These are phyloP conservation scores for Astrothelium macrocarpum DNA, from an alignment of 495 filamentous ascomycete genomes.

Conservation along the genomic window DNA sequence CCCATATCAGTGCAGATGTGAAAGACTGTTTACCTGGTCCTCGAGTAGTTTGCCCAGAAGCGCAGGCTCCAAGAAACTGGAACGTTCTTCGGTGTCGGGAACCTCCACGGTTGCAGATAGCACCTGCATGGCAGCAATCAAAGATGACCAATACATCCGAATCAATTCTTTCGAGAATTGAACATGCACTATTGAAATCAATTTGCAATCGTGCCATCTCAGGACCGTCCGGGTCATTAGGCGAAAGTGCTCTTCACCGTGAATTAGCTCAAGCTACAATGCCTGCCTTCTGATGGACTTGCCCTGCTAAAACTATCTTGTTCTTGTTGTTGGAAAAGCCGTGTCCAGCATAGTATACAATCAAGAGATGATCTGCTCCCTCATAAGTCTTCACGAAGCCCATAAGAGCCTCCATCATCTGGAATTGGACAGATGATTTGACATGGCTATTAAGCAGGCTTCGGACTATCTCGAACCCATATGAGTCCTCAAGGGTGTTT, in stretches of 20 bases:
- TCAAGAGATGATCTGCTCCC: constrained; percentile 12
- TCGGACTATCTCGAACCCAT: background rate
- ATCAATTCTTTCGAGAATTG: background rate
- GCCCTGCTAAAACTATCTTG: background rate
- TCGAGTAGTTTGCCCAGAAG: background rate
- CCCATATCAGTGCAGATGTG: background rate
- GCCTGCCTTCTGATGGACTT: background rate
- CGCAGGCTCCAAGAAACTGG: background rate
- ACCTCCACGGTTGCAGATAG: background rate
- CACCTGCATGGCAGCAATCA: constrained; percentile 18
- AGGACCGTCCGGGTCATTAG: background rate
- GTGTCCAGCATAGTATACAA: constrained; percentile 23
- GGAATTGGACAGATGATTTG: background rate
- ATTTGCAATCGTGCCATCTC: background rate
- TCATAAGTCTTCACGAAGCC: constrained; percentile 14
- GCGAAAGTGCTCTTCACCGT: background rate
- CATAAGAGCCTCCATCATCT: constrained; percentile 4
- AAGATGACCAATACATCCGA: constrained; percentile 18
- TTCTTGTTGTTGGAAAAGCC: constrained; percentile 9
- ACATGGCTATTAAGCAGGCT: background rate
- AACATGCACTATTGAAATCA: background rate
- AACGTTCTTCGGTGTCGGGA: background rate
- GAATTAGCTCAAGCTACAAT: background rate
- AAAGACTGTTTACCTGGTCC: background rate
- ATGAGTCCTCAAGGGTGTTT: background rate